Conservation (phyloP, 139 green algal species). For the Zygnema circumcarinatum region DNA sequence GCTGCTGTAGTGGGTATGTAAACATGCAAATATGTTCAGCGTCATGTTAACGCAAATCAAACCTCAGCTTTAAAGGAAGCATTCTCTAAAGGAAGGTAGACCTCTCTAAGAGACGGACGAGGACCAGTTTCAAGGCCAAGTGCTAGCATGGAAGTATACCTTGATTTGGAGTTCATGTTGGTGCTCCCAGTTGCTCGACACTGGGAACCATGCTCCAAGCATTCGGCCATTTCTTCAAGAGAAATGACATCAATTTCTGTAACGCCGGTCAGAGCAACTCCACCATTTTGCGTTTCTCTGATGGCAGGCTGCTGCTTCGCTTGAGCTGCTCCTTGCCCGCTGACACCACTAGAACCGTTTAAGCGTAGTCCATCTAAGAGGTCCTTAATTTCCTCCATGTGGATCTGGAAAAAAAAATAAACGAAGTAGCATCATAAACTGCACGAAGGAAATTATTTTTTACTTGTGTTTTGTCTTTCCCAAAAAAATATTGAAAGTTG, state of each 20-base stretch:
- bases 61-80: background rate
- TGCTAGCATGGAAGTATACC: too few relatives aligned
- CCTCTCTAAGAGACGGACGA: too few relatives aligned
- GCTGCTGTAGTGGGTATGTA: background rate
- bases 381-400: slow-evolving; percentile 60
- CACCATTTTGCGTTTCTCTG: slow-evolving; percentile 24
- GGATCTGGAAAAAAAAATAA: slow-evolving; percentile 41
- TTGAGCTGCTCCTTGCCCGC: too few relatives aligned
- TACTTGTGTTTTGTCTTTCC: background rate
- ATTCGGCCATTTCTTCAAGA: slow-evolving; percentile 78
- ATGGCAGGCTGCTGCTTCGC: too few relatives aligned
- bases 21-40: too few relatives aligned
- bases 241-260: slow-evolving; percentile 74
- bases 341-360: too few relatives aligned
- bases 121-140: too few relatives aligned
- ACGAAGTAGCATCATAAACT: background rate
- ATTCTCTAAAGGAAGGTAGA: too few relatives aligned
- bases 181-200: slow-evolving; percentile 83
- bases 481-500: too few relatives aligned
- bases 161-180: slow-evolving; percentile 87
- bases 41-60: background rate
- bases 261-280: slow-evolving; percentile 66
- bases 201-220: slow-evolving; percentile 82
- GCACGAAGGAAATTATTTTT: background rate
- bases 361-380: too few relatives aligned